A percentile compares a stretch with the other conserved stretches of the same genome.
Conservation (phyloP, 345 rosid species). For the Populus deltoides region DNA sequence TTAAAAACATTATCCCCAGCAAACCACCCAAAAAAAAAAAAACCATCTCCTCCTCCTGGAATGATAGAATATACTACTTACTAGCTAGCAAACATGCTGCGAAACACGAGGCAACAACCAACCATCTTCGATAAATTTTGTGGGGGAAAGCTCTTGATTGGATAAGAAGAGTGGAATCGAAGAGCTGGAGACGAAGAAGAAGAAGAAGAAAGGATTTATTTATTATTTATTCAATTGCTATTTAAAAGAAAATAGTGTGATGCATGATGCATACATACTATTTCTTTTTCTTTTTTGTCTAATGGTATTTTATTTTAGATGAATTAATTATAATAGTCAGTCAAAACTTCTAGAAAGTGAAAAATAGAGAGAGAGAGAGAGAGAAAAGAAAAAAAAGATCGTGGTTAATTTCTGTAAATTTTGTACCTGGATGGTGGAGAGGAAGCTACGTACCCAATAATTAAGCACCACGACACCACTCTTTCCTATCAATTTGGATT, state of each 20-base stretch:
- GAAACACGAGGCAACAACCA: slow-evolving; percentile 36
- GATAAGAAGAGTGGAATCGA: slow-evolving; percentile 14
- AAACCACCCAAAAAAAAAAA: too few species aligned
- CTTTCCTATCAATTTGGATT: background rate
- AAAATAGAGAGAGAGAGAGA: background rate
- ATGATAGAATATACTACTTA: too few species aligned
- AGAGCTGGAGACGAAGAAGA: too few species aligned
- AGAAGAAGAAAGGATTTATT: too few species aligned
- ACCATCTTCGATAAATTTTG: slow-evolving; percentile 8
- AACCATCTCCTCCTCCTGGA: background rate
- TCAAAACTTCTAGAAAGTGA: background rate
- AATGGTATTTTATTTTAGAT: too few species aligned
- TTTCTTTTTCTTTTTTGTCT: background rate
- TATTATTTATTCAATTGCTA: too few species aligned
- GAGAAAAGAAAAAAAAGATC: background rate
- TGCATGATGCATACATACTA: background rate
- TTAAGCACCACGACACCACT: background rate
- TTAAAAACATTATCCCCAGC: too few species aligned
- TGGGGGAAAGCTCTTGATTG: background rate
- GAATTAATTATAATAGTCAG: background rate
- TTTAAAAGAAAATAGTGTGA: background rate
- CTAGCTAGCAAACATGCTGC: background rate
- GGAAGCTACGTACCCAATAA: background rate
- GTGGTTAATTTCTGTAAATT: too few species aligned
- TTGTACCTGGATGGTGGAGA: background rate